A percentile compares a stretch with the other conserved stretches of the same genome.
These are phyloP conservation scores for Rhizopogon salebrosus DNA, from an alignment of 768 basidiomycete species.

Conservation along the genomic window DNA sequence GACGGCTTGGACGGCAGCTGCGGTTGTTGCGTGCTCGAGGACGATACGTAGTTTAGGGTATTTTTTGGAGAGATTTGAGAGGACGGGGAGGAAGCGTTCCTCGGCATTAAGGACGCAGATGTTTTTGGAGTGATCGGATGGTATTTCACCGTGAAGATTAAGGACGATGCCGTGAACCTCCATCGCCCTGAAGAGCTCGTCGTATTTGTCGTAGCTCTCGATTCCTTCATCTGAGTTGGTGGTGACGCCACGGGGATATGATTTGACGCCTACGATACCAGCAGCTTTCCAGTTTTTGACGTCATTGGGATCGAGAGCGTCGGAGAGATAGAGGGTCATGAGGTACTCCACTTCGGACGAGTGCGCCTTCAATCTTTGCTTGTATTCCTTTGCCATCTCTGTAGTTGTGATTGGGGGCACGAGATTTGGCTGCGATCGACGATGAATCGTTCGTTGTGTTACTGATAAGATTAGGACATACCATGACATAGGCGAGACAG, in stretches of 20 bases:
- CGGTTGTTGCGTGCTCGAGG: slow-evolving; percentile 93
- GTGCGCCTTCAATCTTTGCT: slow-evolving; percentile 63
- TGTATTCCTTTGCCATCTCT: slow-evolving; percentile 77
- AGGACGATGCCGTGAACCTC: slow-evolving; percentile 90
- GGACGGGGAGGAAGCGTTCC: slow-evolving; percentile 80
- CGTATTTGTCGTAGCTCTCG: slow-evolving; percentile 91
- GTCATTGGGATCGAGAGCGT: slow-evolving; percentile 85
- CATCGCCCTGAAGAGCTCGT: slow-evolving; percentile 92
- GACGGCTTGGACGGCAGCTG: slow-evolving; percentile 85
- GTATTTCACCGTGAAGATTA: slow-evolving; percentile 95
- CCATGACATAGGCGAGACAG: slow-evolving; percentile 94
- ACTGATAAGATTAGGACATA: slow-evolving; percentile 28
- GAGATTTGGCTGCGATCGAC: slow-evolving; percentile 77
- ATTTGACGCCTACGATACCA: slow-evolving; percentile 89
- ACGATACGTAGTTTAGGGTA: slow-evolving; percentile 94
- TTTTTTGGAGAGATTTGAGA: slow-evolving; percentile 69
- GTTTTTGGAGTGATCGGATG: slow-evolving; percentile 76
- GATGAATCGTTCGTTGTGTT: slow-evolving; percentile 8
- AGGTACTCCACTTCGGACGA: slow-evolving; percentile 74
- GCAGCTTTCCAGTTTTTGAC: slow-evolving; percentile 82
- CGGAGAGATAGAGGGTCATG: slow-evolving; percentile 95
- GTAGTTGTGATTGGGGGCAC: slow-evolving; percentile 84
- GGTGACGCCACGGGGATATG: slow-evolving; percentile 95
- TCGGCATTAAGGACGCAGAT: slow-evolving; percentile 94
- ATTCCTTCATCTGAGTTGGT: slow-evolving; percentile 96